Conservation (phyloP, 2,329 filamentous ascomycete genomes). For the Microsporum canis region DNA sequence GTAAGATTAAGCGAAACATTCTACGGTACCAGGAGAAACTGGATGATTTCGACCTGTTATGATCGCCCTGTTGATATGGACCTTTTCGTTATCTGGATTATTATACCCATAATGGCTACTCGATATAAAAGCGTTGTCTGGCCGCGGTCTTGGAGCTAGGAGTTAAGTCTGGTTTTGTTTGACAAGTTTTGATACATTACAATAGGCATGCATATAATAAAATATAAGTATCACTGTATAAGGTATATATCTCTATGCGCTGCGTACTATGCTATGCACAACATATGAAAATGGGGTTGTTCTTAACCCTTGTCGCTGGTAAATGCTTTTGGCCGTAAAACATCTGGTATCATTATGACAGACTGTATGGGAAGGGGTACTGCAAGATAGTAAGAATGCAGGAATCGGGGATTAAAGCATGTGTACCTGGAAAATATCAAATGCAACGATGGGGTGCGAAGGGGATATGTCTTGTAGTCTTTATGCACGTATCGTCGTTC, state of each 20-base stretch:
- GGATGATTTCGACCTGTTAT: slow-evolving; percentile 89
- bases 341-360: not conserved
- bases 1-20: slow-evolving; percentile 94
- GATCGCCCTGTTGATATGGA: slow-evolving; percentile 20
- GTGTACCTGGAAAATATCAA: not conserved
- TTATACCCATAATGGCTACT: not conserved
- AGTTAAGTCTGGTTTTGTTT: no score
- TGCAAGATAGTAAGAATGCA: not conserved
- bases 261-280: not conserved
- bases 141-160: no score
- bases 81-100: not conserved
- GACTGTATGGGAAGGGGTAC: not conserved
- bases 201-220: no score
- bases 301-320: not conserved
- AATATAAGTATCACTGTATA: no score
- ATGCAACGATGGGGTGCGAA: not conserved
- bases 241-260: not conserved
- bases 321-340: not conserved
- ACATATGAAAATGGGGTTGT: not conserved
- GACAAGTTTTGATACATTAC: no score
- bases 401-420: not conserved
- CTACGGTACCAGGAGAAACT: slow-evolving; percentile 89
- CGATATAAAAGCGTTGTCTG: not conserved
- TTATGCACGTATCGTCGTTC: not conserved
- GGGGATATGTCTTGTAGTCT: not conserved